Conservation (phyloP, 495 filamentous ascomycete genomes). For the Cudoniella acicularis region DNA sequence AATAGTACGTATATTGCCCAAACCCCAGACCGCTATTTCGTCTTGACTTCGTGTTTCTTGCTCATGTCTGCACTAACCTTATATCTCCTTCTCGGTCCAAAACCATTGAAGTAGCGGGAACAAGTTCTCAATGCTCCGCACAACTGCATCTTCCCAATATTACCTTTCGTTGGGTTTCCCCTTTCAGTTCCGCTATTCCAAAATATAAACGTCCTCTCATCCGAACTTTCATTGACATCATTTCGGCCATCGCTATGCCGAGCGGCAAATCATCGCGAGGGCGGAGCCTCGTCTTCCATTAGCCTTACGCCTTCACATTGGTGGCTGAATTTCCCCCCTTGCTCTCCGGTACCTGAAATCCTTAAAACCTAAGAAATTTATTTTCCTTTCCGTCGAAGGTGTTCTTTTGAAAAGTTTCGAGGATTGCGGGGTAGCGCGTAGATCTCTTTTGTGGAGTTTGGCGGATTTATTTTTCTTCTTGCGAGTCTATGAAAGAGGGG, state of each 20-base stretch:
- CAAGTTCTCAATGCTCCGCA: too few relatives aligned
- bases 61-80: too few relatives aligned
- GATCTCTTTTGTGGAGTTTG: too few relatives aligned
- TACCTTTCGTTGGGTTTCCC: too few relatives aligned
- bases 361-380: not conserved
- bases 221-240: too few relatives aligned
- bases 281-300: not conserved
- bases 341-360: not conserved
- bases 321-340: conserved; percentile 12
- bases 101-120: too few relatives aligned
- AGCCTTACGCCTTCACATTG: conserved; percentile 3
- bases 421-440: not conserved
- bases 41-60: too few relatives aligned
- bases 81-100: too few relatives aligned
- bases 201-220: not conserved
- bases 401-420: not conserved
- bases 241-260: not conserved
- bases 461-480: too few relatives aligned
- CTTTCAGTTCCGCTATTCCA: not conserved
- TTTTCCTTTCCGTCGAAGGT: too few relatives aligned
- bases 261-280: not conserved
- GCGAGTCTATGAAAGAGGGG: too few relatives aligned
- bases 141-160: too few relatives aligned
- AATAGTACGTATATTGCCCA: not conserved
- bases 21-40: not conserved